Evolutionary conservation across 2,329 filamentous ascomycete species (phyloP).

Genomic region (Periconia sp.): DNA sequence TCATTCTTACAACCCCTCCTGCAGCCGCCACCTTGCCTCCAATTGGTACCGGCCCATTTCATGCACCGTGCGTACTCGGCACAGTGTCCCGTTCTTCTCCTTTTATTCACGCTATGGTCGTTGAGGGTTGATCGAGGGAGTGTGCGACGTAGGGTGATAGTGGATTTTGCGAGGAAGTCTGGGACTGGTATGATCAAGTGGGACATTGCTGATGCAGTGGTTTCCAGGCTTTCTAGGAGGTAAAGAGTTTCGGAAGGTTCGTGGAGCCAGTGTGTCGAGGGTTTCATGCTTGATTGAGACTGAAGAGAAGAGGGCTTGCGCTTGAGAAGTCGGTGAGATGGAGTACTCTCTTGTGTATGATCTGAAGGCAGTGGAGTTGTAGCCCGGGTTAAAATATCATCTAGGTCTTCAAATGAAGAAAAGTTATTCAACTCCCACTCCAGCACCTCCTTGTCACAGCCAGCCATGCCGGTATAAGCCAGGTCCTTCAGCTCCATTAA

Average conservation of each 20-base stretch:
- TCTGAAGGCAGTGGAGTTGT: constrained; percentile 20
- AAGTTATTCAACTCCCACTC: constrained; percentile 39
- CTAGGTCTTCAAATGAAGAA: constrained; percentile 36
- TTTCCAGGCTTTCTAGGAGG: constrained; percentile 41
- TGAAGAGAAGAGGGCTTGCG: constrained; percentile 25
- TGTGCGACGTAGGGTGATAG: constrained; percentile 37
- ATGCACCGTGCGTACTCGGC: constrained; percentile 41
- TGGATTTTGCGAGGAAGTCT: constrained; percentile 40
- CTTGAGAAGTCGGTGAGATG: constrained; percentile 19
- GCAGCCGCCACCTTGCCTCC: constrained; percentile 39
- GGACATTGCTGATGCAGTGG: constrained; percentile 33
- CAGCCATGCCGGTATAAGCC: constrained; percentile 32
- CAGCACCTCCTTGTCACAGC: constrained; percentile 32
- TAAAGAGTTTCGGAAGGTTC: constrained; percentile 32
- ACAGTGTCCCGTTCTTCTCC: constrained; percentile 25
- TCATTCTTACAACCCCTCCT: constrained; percentile 39
- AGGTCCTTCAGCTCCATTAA: constrained; percentile 43
- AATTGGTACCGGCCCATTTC: constrained; percentile 39
- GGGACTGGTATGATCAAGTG: constrained; percentile 30
- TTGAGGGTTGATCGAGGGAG: constrained; percentile 29
- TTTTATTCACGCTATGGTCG: constrained; percentile 29
- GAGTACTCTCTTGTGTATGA: neutral
- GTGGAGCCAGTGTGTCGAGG: constrained; percentile 24
- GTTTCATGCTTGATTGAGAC: neutral
- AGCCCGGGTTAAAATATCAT: constrained; percentile 31